Conservation (phyloP, 495 filamentous ascomycete genomes). For the Letharia columbiana region DNA sequence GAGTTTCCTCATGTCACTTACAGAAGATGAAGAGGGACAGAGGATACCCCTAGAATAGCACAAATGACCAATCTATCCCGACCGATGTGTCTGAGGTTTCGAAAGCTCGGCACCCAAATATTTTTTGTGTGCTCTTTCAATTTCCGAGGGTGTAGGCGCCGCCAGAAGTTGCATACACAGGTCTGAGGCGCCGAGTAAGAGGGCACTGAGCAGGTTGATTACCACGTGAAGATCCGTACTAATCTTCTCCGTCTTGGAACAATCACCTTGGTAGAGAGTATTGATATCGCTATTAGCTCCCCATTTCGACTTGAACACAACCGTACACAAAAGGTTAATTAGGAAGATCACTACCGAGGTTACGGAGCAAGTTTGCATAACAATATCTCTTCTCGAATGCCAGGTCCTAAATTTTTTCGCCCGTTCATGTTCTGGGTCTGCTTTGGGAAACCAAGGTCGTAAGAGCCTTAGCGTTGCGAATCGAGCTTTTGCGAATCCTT, state of each 20-base stretch:
- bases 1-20: constrained; percentile 3
- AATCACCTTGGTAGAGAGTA: constrained; percentile 16
- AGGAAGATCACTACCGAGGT: constrained; percentile 4
- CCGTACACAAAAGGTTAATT: not conserved
- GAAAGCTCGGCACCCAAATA: constrained; percentile 43
- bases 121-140: constrained; percentile 39
- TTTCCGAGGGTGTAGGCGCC: constrained; percentile 44
- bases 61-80: constrained; percentile 32
- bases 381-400: constrained; percentile 2
- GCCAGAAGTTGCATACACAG: constrained; percentile 40
- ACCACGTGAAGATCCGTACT: constrained; percentile 29
- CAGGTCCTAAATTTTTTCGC: constrained; percentile 1
- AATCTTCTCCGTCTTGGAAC: constrained; percentile 17
- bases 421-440: constrained; percentile 9
- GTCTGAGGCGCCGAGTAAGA: constrained; percentile 34
- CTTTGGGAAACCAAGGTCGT: constrained; percentile 3
- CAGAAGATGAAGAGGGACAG: constrained; percentile 33
- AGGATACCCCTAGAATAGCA: constrained; percentile 29
- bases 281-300: constrained; percentile 10
- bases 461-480: constrained; percentile 7
- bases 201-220: constrained; percentile 33
- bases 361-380: not conserved
- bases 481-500: not conserved
- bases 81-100: constrained; percentile 39
- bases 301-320: too few species aligned